phyloP scores from a whole-genome alignment of 306 rosid genomes.

The Mimosa bimucronata region DNA sequence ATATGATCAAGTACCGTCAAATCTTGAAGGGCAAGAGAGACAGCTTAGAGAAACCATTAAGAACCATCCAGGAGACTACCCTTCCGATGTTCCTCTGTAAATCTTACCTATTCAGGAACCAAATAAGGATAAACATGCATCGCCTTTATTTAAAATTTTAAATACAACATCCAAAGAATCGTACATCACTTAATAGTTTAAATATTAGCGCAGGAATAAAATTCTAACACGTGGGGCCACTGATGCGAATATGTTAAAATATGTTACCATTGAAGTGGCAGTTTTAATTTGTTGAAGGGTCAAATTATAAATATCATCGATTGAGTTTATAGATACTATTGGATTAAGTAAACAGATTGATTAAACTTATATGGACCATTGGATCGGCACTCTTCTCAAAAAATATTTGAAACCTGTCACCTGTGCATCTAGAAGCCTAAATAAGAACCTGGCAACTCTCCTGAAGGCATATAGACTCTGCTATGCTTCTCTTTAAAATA shows the following conservation, averaged over 20 bases:
- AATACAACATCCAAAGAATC: too few species aligned
- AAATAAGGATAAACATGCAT: neutral
- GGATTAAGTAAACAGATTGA: too few species aligned
- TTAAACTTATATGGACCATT: too few species aligned
- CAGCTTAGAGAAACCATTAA: constrained; percentile 48
- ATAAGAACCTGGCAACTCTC: too few species aligned
- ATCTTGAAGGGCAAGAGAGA: constrained; percentile 66
- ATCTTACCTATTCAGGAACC: constrained; percentile 27
- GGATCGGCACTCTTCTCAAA: too few species aligned
- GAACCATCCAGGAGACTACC: constrained; percentile 58
- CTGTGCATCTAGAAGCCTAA: too few species aligned
- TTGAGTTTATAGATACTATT: too few species aligned
- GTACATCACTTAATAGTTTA: too few species aligned
- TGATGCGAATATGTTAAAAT: neutral
- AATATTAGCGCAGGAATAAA: neutral
- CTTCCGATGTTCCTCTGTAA: constrained; percentile 70
- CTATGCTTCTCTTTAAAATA: neutral
- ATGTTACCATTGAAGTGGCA: neutral
- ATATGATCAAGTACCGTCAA: constrained; percentile 58
- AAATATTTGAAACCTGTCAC: too few species aligned
- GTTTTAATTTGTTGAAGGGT: too few species aligned
- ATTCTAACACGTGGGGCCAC: neutral
- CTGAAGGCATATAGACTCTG: too few species aligned
- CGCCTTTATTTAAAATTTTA: neutral
- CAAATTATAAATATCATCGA: too few species aligned